phyloP scores from a whole-genome alignment of 345 rosid species.

The Cardamine chenopodiifolia region DNA sequence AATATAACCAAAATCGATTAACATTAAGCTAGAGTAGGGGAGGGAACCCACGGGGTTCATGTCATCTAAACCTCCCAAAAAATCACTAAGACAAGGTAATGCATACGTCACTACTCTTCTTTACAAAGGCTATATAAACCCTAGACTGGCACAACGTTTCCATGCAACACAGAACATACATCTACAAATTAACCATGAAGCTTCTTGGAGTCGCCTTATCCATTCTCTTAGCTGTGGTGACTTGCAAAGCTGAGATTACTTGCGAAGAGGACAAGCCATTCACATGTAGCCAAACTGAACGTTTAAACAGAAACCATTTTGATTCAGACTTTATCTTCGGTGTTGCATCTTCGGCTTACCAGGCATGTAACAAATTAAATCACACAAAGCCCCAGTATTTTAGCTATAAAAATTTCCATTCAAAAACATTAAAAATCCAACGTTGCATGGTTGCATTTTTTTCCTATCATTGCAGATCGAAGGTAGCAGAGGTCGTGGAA shows the following conservation, averaged over 20 bases:
- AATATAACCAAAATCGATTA: no score
- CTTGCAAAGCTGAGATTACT: conserved; percentile 8
- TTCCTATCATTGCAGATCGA: conserved; percentile 45
- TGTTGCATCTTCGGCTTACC: conserved; percentile 42
- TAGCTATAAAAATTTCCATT: no score
- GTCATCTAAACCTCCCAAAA: conserved; percentile 23
- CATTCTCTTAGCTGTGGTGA: conserved; percentile 19
- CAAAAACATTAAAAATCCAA: not conserved
- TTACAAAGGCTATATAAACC: conserved; percentile 37
- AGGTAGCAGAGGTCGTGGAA: conserved; percentile 43
- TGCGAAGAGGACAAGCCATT: conserved; percentile 29
- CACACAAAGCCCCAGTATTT: not conserved
- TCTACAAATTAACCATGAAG: conserved; percentile 18
- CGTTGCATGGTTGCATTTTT: not conserved
- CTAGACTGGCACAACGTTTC: conserved; percentile 9
- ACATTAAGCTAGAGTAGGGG: not conserved
- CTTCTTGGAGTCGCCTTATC: conserved; percentile 1
- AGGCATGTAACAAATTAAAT: conserved; percentile 23
- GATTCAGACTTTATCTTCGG: conserved; percentile 29
- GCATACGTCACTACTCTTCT: conserved; percentile 9
- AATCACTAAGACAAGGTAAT: not conserved
- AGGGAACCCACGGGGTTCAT: conserved; percentile 23
- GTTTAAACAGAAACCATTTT: conserved; percentile 22
- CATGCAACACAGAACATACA: conserved; percentile 21
- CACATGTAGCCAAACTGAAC: conserved; percentile 10